phyloP scores from a whole-genome alignment of 345 rosid species.

The Mangifera indica region DNA sequence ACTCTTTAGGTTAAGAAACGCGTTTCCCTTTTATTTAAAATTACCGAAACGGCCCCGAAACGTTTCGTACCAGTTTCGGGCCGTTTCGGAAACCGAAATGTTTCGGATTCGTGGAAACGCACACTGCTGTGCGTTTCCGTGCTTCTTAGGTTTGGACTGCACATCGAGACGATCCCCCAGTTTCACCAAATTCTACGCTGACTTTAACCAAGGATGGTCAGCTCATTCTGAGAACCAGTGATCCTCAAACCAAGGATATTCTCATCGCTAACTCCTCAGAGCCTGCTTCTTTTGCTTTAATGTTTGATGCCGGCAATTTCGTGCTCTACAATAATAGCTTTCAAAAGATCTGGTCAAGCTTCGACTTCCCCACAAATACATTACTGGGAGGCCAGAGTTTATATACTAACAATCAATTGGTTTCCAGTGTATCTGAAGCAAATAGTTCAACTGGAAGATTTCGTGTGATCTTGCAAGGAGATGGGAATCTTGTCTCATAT shows the following conservation, averaged over 20 bases:
- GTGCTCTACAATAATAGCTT: slow-evolving; percentile 19
- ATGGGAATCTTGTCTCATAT: slow-evolving; percentile 36
- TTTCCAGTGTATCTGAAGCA: slow-evolving; percentile 20
- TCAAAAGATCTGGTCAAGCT: slow-evolving; percentile 30
- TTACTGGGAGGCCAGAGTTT: slow-evolving; percentile 31
- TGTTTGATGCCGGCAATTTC: slow-evolving; percentile 36
- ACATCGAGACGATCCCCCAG: background rate
- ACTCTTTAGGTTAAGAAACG: too few relatives aligned
- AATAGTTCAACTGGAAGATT: slow-evolving; percentile 24
- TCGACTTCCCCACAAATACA: slow-evolving; percentile 26
- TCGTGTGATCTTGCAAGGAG: slow-evolving; percentile 21
- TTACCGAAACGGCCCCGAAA: too few relatives aligned
- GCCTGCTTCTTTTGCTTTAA: slow-evolving; percentile 26
- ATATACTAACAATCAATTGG: background rate
- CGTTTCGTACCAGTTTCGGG: too few relatives aligned
- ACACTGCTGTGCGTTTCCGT: too few relatives aligned
- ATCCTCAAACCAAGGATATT: background rate
- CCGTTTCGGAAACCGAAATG: too few relatives aligned
- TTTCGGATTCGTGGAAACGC: too few relatives aligned
- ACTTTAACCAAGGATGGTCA: slow-evolving; percentile 11
- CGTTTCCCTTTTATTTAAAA: too few relatives aligned
- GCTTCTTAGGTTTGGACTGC: too few relatives aligned
- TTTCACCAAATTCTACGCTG: background rate
- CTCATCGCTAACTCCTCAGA: background rate
- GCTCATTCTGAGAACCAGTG: slow-evolving; percentile 10